Evolutionary conservation across 176 grass and related monocot genomes (phyloP).

Genomic region (Pharus latifolius): DNA sequence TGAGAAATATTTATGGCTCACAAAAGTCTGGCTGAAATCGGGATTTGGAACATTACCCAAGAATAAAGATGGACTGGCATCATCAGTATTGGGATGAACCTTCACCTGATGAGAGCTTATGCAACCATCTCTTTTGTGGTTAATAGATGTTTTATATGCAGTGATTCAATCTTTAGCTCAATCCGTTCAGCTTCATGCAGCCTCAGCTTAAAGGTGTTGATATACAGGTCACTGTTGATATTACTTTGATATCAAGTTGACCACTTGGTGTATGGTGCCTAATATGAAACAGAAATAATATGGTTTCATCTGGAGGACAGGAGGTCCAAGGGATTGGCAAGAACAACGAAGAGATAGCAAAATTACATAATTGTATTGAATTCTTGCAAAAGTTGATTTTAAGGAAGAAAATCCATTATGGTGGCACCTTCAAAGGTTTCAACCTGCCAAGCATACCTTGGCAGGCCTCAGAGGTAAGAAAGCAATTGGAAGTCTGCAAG

Average conservation of each 20-base stretch:
- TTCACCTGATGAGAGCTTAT: constrained; percentile 48
- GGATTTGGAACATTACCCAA: constrained; percentile 46
- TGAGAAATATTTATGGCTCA: constrained; percentile 55
- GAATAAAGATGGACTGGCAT: constrained; percentile 46
- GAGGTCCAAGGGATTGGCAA: neutral
- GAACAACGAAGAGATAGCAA: neutral
- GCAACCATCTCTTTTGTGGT: constrained; percentile 48
- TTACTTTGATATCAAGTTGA: neutral
- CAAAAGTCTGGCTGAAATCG: constrained; percentile 34
- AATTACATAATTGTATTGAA: neutral
- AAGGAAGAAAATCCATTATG: neutral
- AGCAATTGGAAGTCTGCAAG: neutral
- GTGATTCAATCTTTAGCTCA: neutral
- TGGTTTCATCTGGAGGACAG: neutral
- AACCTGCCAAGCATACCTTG: neutral
- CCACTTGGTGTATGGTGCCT: neutral
- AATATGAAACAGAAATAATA: neutral
- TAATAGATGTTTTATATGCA: neutral
- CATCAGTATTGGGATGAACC: constrained; percentile 15
- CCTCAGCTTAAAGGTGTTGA: constrained; percentile 1
- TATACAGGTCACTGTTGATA: neutral
- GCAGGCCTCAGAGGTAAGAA: neutral
- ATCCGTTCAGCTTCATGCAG: neutral
- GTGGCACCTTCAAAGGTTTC: neutral
- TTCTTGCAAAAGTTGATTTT: neutral